Conservation (phyloP, 441 rosid species). For the Adansonia gregorii region DNA sequence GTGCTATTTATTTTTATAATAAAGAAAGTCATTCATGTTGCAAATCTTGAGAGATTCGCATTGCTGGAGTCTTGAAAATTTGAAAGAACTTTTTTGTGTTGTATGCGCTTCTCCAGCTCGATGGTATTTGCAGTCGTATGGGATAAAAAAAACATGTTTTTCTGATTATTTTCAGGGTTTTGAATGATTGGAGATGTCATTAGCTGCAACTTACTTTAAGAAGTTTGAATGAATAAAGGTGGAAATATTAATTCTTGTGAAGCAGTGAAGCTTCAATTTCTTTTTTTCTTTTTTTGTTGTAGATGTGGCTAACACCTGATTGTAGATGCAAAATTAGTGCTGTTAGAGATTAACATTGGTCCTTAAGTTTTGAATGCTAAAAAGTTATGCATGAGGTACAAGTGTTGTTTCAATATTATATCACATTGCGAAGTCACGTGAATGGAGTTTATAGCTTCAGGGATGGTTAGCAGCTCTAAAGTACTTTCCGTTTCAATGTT, state of each 20-base stretch:
- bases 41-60: neutral
- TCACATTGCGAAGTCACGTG: neutral
- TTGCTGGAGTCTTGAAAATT: neutral
- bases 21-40: neutral
- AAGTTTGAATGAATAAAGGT: neutral
- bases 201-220: conserved; percentile 3
- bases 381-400: neutral
- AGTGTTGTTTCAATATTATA: neutral
- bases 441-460: neutral
- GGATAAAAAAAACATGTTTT: conserved; percentile 7
- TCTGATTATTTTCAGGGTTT: conserved; percentile 13
- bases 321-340: neutral
- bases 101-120: neutral
- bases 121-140: neutral
- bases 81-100: neutral
- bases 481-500: neutral
- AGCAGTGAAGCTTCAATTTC: neutral
- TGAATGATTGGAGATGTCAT: neutral
- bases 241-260: conserved; percentile 10
- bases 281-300: neutral
- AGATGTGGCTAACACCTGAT: neutral
- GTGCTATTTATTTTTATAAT: neutral
- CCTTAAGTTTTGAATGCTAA: conserved; percentile 1
- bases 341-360: neutral
- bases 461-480: neutral